Percentiles rank a stretch among this genome's conserved stretches.
These are phyloP conservation scores for Pestalotiopsis sp. DNA, from an alignment of 2,329 filamentous ascomycete genomes.

Conservation along the genomic window DNA sequence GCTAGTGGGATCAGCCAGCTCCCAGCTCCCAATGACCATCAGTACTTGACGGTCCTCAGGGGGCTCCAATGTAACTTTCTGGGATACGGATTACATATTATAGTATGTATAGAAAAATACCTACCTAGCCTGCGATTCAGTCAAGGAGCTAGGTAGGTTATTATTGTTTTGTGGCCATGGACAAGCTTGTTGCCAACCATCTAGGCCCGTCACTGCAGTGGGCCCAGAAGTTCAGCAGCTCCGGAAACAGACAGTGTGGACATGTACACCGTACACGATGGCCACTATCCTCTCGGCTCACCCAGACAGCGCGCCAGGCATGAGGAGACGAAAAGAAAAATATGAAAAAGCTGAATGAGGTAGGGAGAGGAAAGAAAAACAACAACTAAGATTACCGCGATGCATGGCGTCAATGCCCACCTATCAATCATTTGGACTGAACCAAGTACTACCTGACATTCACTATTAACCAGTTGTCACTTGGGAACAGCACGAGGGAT, in stretches of 20 bases:
- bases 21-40: background rate
- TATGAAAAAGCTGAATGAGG: background rate
- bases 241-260: background rate
- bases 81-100: background rate
- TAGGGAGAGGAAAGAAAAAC: background rate
- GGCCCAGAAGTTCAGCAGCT: background rate
- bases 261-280: background rate
- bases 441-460: background rate
- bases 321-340: background rate
- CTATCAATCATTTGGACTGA: background rate
- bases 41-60: background rate
- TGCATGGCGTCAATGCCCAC: background rate
- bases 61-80: slow-evolving; percentile 7
- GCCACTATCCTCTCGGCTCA: background rate
- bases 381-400: background rate
- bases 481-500: background rate
- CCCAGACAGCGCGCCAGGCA: background rate
- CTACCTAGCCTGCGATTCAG: background rate
- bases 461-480: background rate
- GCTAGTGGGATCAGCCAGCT: slow-evolving; percentile 4
- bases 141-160: slow-evolving; percentile 5
- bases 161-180: background rate
- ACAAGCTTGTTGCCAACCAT: background rate
- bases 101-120: background rate
- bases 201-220: background rate